A percentile compares a stretch with the other conserved stretches of the same genome.
Conservation (phyloP, 495 filamentous ascomycete genomes). For the Aspergillus diversus region DNA sequence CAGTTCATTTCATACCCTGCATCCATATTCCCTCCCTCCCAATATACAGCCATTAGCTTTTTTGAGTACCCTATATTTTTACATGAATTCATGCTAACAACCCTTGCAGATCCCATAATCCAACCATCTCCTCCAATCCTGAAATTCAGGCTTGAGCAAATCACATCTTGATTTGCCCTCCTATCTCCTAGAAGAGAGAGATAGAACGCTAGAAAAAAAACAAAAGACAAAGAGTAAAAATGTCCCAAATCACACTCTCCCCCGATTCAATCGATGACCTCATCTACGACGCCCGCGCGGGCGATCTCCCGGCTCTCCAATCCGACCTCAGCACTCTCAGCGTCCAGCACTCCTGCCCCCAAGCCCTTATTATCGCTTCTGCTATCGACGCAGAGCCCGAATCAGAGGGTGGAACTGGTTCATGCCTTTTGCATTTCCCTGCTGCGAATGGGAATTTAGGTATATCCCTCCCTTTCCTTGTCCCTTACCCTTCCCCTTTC, state of each 20-base stretch:
- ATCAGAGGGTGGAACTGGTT: conserved; percentile 57
- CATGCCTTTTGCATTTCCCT: conserved; percentile 78
- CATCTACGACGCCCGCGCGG: conserved; percentile 77
- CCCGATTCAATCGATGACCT: conserved; percentile 86
- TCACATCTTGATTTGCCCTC: background rate
- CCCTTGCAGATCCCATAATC: background rate
- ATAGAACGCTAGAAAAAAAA: background rate
- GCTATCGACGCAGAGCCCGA: conserved; percentile 71
- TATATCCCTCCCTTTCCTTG: conserved; percentile 35
- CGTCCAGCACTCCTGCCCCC: conserved; percentile 53
- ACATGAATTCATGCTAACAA: background rate
- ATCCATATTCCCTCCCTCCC: no score
- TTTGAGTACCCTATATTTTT: no score
- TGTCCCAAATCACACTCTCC: conserved; percentile 38
- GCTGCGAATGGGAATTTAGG: conserved; percentile 84
- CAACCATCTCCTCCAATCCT: no score
- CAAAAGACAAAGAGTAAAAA: conserved; percentile 26
- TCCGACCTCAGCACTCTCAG: conserved; percentile 60
- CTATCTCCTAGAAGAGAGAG: background rate
- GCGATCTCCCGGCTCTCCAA: conserved; percentile 72
- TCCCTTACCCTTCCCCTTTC: conserved; percentile 5
- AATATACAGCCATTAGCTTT: no score
- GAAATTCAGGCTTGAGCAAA: background rate
- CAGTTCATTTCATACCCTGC: no score
- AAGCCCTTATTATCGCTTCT: conserved; percentile 61